Evolutionary conservation across 148 eudicot species (phyloP).

Genomic region (Rheum nobile): DNA sequence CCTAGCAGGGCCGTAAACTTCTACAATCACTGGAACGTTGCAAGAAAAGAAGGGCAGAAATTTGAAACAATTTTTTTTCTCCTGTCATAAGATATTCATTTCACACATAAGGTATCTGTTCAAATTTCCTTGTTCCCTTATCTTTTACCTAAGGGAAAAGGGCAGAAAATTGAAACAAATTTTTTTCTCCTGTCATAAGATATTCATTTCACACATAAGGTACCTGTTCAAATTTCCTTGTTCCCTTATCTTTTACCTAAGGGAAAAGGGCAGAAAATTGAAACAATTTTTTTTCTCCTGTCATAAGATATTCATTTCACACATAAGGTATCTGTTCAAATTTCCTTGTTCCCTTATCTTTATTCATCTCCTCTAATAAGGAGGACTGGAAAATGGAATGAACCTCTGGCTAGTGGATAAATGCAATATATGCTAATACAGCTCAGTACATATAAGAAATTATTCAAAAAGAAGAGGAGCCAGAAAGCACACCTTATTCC

Average conservation of each 20-base stretch:
- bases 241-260: background rate
- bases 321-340: background rate
- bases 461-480: background rate
- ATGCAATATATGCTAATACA: background rate
- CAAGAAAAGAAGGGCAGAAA: too few relatives aligned
- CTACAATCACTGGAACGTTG: too few relatives aligned
- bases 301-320: background rate
- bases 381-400: background rate
- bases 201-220: background rate
- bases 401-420: background rate
- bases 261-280: too few relatives aligned
- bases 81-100: too few relatives aligned
- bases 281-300: too few relatives aligned
- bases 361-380: background rate
- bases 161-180: too few relatives aligned
- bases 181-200: too few relatives aligned
- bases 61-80: too few relatives aligned
- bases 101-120: background rate
- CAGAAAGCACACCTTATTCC: conserved; percentile 56
- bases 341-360: background rate
- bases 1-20: background rate
- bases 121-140: background rate
- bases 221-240: background rate
- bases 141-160: too few relatives aligned
- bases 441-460: background rate